These are phyloP conservation scores for Nakazawaea wyomingensis DNA, from an alignment of 805 yeast genomes.

Conservation along the genomic window DNA sequence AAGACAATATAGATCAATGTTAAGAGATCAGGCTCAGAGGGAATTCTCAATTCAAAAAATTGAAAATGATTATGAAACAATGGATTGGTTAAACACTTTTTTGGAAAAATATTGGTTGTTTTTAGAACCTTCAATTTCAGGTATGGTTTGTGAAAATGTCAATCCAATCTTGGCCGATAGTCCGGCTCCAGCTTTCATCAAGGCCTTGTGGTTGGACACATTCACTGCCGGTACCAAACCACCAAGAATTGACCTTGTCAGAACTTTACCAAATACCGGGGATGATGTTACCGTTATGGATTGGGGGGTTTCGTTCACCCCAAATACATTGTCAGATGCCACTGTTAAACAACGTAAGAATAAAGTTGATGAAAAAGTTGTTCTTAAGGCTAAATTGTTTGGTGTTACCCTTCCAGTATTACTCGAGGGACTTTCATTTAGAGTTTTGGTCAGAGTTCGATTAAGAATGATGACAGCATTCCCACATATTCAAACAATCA, in stretches of 20 bases:
- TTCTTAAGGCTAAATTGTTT: slow-evolving; percentile 74
- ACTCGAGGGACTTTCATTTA: slow-evolving; percentile 75
- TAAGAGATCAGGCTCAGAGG: slow-evolving; percentile 80
- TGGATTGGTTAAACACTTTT: slow-evolving; percentile 93
- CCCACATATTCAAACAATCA: slow-evolving; percentile 92
- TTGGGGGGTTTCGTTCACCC: slow-evolving; percentile 89
- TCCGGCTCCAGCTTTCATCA: slow-evolving; percentile 78
- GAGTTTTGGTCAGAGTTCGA: slow-evolving; percentile 70
- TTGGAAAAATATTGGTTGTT: slow-evolving; percentile 89
- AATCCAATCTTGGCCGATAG: slow-evolving; percentile 78
- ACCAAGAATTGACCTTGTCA: slow-evolving; percentile 85
- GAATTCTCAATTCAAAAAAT: slow-evolving; percentile 76
- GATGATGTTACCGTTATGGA: slow-evolving; percentile 97
- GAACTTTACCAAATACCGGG: slow-evolving; percentile 84
- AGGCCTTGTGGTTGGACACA: slow-evolving; percentile 78
- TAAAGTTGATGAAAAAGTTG: slow-evolving; percentile 75
- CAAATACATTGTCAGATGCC: slow-evolving; percentile 82
- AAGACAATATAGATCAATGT: slow-evolving; percentile 66
- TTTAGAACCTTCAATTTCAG: slow-evolving; percentile 84
- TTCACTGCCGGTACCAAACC: slow-evolving; percentile 95
- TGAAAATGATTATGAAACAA: slow-evolving; percentile 85
- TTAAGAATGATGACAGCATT: slow-evolving; percentile 84
- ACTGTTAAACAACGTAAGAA: slow-evolving; percentile 81
- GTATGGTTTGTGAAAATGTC: slow-evolving; percentile 77
- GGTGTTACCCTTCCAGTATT: slow-evolving; percentile 78